These are phyloP conservation scores for Suillus placidus DNA, from an alignment of 768 basidiomycete species.

Conservation along the genomic window DNA sequence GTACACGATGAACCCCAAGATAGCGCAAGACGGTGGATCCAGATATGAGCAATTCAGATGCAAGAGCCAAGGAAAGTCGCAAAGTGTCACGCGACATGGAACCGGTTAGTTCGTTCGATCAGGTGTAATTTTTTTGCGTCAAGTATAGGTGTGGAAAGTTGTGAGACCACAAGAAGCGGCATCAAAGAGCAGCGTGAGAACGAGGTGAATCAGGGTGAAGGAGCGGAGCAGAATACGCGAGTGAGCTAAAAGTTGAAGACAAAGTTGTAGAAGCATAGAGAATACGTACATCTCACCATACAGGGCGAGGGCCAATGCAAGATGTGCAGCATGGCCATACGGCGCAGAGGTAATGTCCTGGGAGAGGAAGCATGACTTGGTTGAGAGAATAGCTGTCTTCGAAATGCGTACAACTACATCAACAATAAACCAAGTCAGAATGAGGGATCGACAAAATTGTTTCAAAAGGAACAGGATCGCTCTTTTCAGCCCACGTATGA, in stretches of 20 bases:
- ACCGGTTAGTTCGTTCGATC: conserved; percentile 18
- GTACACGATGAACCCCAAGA: background rate
- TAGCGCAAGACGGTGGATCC: background rate
- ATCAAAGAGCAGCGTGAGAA: conserved; percentile 3
- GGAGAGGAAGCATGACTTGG: conserved; percentile 54
- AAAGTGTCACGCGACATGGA: background rate
- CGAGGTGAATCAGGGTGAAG: background rate
- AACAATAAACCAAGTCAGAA: conserved; percentile 12
- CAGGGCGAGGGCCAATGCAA: conserved; percentile 64
- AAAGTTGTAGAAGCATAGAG: conserved; percentile 6
- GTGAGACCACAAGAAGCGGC: background rate
- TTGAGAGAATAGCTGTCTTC: conserved; percentile 63
- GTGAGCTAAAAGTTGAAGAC: conserved; percentile 3
- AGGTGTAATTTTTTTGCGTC: conserved; percentile 6
- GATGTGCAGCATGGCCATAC: conserved; percentile 60
- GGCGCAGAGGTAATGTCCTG: conserved; percentile 45
- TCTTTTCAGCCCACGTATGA: background rate
- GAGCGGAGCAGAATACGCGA: conserved; percentile 11
- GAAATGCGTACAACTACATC: conserved; percentile 65
- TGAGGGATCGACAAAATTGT: background rate
- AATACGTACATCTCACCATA: conserved; percentile 63
- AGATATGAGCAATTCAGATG: background rate
- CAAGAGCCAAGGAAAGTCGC: background rate
- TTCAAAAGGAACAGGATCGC: conserved; percentile 4
- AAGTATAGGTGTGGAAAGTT: background rate